phyloP scores from a whole-genome alignment of 164 flowering plant genomes.

The Umbellularia californica region DNA sequence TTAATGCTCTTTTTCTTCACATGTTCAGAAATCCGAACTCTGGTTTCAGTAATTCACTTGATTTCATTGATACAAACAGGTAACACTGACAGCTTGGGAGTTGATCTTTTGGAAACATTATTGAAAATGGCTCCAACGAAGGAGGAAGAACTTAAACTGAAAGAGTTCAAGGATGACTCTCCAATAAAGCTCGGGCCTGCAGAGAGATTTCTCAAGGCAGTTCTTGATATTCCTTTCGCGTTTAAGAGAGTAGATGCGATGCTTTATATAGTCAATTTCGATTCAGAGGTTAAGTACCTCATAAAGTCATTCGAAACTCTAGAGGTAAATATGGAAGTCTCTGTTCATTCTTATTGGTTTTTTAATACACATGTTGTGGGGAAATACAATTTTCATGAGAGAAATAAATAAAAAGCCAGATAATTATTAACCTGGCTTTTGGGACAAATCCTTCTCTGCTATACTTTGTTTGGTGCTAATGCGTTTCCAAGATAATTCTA shows the following conservation, averaged over 20 bases:
- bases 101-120: conserved; percentile 83
- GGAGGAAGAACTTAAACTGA: conserved; percentile 82
- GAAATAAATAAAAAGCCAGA: neutral
- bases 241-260: conserved; percentile 79
- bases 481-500: too few species aligned
- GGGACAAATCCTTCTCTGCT: neutral
- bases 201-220: conserved; percentile 75
- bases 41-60: neutral
- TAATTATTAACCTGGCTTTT: neutral
- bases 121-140: conserved; percentile 87
- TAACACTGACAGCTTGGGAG: conserved; percentile 65
- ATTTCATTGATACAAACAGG: conserved; percentile 38
- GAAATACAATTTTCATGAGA: neutral
- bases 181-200: conserved; percentile 74
- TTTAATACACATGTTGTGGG: neutral
- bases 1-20: neutral
- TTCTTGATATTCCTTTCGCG: conserved; percentile 82
- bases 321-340: conserved; percentile 48
- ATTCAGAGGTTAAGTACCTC: conserved; percentile 81
- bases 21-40: neutral
- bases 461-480: too few species aligned
- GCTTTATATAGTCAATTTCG: conserved; percentile 83
- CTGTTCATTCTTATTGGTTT: neutral
- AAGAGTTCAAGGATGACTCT: conserved; percentile 62
- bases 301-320: conserved; percentile 69